phyloP scores from a whole-genome alignment of 2,329 filamentous ascomycete genomes.

The Coniochaeta ligniaria region DNA sequence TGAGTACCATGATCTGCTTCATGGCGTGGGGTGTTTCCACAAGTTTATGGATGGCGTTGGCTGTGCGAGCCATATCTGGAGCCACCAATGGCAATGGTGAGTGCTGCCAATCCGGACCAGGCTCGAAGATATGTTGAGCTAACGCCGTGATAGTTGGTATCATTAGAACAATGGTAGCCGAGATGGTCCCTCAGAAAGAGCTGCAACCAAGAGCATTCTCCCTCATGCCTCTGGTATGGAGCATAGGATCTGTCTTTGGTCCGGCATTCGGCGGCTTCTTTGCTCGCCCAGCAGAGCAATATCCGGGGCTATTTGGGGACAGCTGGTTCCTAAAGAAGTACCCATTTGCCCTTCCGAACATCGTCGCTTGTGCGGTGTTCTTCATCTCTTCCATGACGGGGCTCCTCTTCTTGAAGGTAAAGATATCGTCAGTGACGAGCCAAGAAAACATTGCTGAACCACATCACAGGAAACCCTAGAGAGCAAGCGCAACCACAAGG shows the following conservation, averaged over 20 bases:
- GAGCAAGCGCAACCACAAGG: constrained; percentile 57
- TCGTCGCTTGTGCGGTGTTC: constrained; percentile 72
- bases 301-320: constrained; percentile 62
- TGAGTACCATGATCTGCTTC: constrained; percentile 75
- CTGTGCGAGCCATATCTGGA: constrained; percentile 70
- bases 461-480: constrained; percentile 65
- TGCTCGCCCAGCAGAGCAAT: constrained; percentile 70
- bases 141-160: constrained; percentile 61
- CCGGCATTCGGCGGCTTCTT: constrained; percentile 83
- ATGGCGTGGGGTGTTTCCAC: constrained; percentile 79
- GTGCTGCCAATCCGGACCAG: constrained; percentile 9
- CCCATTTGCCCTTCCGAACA: constrained; percentile 79
- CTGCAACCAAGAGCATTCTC: constrained; percentile 86
- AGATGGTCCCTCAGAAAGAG: constrained; percentile 81
- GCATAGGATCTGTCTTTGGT: constrained; percentile 78
- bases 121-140: background rate
- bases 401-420: constrained; percentile 67
- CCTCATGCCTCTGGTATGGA: constrained; percentile 89
- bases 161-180: constrained; percentile 83
- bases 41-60: constrained; percentile 71
- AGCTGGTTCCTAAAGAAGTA: constrained; percentile 64
- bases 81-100: constrained; percentile 77
- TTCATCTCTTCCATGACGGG: constrained; percentile 68
- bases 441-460: constrained; percentile 4
- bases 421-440: constrained; percentile 2